Evolutionary conservation across 805 yeast genomes (phyloP), one percentile per base, ranked within the genome.

Genomic region (Wickerhamiella occidentalis): DNA sequence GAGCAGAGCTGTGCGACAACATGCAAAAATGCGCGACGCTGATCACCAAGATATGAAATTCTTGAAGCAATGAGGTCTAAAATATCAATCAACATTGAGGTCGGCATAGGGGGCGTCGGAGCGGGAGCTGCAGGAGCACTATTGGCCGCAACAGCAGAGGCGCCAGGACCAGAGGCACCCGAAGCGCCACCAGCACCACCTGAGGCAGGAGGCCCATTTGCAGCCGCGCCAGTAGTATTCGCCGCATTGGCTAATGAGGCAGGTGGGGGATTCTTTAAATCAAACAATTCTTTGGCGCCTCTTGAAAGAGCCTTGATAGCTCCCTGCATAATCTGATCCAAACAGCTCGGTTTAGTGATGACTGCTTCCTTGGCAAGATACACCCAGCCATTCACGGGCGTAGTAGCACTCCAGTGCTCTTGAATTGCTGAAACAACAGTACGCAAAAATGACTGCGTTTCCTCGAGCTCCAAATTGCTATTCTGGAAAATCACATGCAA

Each of bases 1-100:
- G 95, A 74, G 57, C 92, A 98, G 55, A 90, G 70, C 56, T 90
- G 94, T 0, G 95, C 96, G 50, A 92, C 71, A 6, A 88, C 69
- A 0, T 94, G 80, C 54, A 92, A 66, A 62, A 88, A 92, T 22
- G 88, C 79, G 47, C 98, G 75, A 52, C 98, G 76, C 59, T 90
- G 95, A 57, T 92, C 99, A 4, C 95, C 96, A 22, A 94, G 69
- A n/a, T 77, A 74, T 0, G 94, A 77, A 4, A 92, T 85, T 55
- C 96, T 76, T 71, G 77, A 74, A 0, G 95, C 78, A 1, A 90
- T 78, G 47, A 90, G 73, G 54, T 81, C 80, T 48, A 92, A 68
- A 22, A 86, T 78, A 62, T 82, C 83, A 52, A 82, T 86, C 41
- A 92, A 68, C 30, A 87, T 66, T 36, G 38, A 38, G 11, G 25